Percentiles rank a stretch among this genome's conserved stretches.
These are phyloP conservation scores for Capsella rubella DNA, from an alignment of 441 rosid species.

Conservation along the genomic window DNA sequence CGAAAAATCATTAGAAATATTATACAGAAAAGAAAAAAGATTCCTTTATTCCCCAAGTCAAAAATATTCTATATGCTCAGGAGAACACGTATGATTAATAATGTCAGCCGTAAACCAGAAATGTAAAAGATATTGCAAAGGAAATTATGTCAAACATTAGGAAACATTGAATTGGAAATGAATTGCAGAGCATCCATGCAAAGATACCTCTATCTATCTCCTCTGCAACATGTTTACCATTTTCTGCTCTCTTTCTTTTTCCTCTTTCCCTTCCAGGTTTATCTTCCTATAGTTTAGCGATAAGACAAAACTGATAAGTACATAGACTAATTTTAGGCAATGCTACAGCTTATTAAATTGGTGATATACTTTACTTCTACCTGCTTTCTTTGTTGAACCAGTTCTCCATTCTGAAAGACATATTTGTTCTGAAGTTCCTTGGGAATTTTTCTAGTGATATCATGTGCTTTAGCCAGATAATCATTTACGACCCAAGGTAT, in stretches of 20 bases:
- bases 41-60: conserved; percentile 18
- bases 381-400: conserved; percentile 60
- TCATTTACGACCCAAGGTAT: conserved; percentile 91
- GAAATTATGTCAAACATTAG: conserved; percentile 6
- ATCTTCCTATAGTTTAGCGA: conserved; percentile 56
- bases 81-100: background rate
- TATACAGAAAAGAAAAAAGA: conserved; percentile 13
- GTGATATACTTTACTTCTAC: conserved; percentile 44
- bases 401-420: conserved; percentile 68
- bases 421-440: conserved; percentile 62
- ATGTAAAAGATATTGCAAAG: conserved; percentile 6
- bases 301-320: conserved; percentile 30
- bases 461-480: conserved; percentile 71
- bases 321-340: conserved; percentile 30
- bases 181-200: conserved; percentile 25
- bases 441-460: conserved; percentile 70
- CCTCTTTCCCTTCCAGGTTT: conserved; percentile 53
- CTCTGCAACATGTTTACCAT: conserved; percentile 44
- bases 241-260: conserved; percentile 70
- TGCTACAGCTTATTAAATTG: conserved; percentile 34
- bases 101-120: conserved; percentile 14
- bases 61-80: conserved; percentile 20
- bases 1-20: conserved; percentile 26
- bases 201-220: conserved; percentile 47
- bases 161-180: conserved; percentile 10